A percentile compares a stretch with the other conserved stretches of the same genome.
These are phyloP conservation scores for Hyphopichia buzzinii DNA, from an alignment of 1,139 yeast genomes.

Conservation along the genomic window DNA sequence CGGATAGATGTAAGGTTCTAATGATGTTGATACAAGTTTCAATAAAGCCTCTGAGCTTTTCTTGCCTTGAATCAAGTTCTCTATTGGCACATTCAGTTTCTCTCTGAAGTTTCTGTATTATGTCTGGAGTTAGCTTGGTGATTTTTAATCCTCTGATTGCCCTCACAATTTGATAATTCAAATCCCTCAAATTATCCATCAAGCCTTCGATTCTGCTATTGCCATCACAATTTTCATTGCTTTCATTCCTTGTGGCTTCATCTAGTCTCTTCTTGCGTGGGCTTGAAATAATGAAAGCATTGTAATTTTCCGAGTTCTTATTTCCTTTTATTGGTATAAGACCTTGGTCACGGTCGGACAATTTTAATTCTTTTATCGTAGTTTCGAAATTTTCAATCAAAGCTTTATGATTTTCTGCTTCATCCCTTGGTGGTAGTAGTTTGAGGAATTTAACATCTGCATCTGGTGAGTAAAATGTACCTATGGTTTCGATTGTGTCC, in stretches of 20 bases:
- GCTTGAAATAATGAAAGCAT: conserved; percentile 37
- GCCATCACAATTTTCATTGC: conserved; percentile 2
- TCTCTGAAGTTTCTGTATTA: conserved; percentile 20
- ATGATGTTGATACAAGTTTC: conserved; percentile 28
- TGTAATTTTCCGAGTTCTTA: conserved; percentile 14
- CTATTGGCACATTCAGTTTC: conserved; percentile 27
- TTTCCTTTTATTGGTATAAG: conserved; percentile 7
- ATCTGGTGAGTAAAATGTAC: conserved; percentile 17
- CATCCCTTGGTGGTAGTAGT: conserved; percentile 28
- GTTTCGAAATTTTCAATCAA: conserved; percentile 33
- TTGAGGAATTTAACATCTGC: conserved; percentile 15
- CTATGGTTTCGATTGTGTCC: conserved; percentile 29
- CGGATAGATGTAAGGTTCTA: conserved; percentile 26
- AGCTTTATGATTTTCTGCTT: conserved; percentile 28
- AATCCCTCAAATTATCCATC: conserved; percentile 29
- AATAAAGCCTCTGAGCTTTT: conserved; percentile 22
- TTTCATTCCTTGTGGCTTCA: neutral
- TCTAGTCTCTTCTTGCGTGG: conserved; percentile 26
- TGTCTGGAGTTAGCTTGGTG: conserved; percentile 36
- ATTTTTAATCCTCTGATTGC: conserved; percentile 35
- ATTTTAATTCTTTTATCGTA: conserved; percentile 19
- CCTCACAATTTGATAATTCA: conserved; percentile 37
- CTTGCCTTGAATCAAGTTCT: conserved; percentile 25
- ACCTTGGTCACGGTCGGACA: conserved; percentile 9
- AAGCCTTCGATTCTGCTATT: conserved; percentile 11